These are phyloP conservation scores for Lepidium africanum DNA, from an alignment of 345 rosid genomes.

Conservation along the genomic window DNA sequence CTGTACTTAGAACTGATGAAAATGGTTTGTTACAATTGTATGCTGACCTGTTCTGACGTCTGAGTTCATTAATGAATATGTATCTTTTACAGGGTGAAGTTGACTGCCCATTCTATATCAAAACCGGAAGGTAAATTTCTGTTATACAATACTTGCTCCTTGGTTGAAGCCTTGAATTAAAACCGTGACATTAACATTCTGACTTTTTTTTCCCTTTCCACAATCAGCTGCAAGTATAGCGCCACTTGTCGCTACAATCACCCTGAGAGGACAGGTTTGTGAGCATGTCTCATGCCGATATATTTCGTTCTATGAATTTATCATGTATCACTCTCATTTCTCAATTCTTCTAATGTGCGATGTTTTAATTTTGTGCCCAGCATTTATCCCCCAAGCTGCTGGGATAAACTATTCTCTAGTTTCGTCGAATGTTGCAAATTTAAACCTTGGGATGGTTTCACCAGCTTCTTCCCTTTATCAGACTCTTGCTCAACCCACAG, in stretches of 20 bases:
- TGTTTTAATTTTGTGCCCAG: slow-evolving; percentile 42
- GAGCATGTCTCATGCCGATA: slow-evolving; percentile 10
- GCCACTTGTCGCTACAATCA: slow-evolving; percentile 90
- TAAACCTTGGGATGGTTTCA: slow-evolving; percentile 42
- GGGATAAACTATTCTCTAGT: slow-evolving; percentile 43
- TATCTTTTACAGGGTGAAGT: slow-evolving; percentile 61
- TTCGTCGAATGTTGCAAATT: slow-evolving; percentile 37
- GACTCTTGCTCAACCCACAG: slow-evolving; percentile 33
- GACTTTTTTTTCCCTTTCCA: slow-evolving; percentile 14
- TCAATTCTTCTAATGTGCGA: background rate
- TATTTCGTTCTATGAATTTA: background rate
- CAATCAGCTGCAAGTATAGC: slow-evolving; percentile 85
- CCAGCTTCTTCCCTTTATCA: slow-evolving; percentile 65
- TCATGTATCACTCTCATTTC: background rate
- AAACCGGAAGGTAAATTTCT: slow-evolving; percentile 78
- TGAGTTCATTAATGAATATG: slow-evolving; percentile 12
- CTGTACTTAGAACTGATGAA: background rate
- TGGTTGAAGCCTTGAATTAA: background rate
- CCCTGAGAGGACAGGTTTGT: slow-evolving; percentile 79
- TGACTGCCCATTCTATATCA: slow-evolving; percentile 91
- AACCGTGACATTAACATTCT: background rate
- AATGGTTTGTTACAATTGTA: background rate
- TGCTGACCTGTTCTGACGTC: background rate
- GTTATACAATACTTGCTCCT: background rate
- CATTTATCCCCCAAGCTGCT: slow-evolving; percentile 55